A percentile compares a stretch with the other conserved stretches of the same genome.
Evolutionary conservation across 1,284 basidiomycete species (phyloP).

Genomic region (Volvariella volvacea): DNA sequence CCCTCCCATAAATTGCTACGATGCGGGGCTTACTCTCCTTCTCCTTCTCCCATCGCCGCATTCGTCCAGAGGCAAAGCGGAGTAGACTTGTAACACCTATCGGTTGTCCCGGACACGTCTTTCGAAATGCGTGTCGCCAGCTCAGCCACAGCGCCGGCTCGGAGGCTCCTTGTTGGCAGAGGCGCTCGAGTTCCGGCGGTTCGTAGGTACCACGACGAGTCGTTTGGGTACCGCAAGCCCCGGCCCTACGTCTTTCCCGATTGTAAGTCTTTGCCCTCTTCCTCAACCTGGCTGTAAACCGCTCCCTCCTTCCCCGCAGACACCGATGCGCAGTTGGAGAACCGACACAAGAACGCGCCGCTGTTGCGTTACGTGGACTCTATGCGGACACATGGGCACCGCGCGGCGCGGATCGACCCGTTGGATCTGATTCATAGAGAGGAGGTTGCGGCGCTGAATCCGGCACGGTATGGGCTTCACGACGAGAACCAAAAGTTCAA

Average conservation of each 20-base stretch:
- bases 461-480: constrained; percentile 68
- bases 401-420: constrained; percentile 80
- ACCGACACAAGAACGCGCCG: constrained; percentile 70
- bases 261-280: constrained; percentile 43
- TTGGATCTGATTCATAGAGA: constrained; percentile 81
- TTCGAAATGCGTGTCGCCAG: too few relatives aligned
- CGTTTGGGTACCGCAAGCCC: constrained; percentile 73
- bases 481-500: constrained; percentile 53
- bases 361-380: constrained; percentile 85
- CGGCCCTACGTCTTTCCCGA: constrained; percentile 64
- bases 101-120: too few relatives aligned
- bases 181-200: background rate
- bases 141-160: too few relatives aligned
- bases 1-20: too few relatives aligned
- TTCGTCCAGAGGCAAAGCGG: too few relatives aligned
- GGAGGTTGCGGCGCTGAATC: constrained; percentile 76
- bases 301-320: constrained; percentile 36
- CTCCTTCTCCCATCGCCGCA: too few relatives aligned
- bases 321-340: constrained; percentile 66
- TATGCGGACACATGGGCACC: constrained; percentile 73
- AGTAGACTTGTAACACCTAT: too few relatives aligned
- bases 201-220: constrained; percentile 70
- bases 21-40: too few relatives aligned
- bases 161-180: too few relatives aligned
- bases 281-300: background rate